These are phyloP conservation scores for Debaryomyces sp. DNA, from an alignment of 1,139 yeast species.

Conservation along the genomic window DNA sequence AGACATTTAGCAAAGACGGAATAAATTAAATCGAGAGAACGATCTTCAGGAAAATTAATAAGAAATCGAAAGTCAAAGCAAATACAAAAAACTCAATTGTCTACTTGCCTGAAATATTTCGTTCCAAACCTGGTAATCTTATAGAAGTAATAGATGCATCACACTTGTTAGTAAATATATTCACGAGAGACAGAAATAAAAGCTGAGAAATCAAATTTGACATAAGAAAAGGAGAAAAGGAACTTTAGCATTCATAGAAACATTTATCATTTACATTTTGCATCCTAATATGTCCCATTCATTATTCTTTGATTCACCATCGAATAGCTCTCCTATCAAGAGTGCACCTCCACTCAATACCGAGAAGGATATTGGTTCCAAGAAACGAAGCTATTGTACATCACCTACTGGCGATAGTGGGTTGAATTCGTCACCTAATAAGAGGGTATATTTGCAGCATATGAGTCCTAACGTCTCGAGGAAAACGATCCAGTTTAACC, in stretches of 20 bases:
- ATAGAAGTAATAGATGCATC: conserved; percentile 1
- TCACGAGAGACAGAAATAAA: neutral
- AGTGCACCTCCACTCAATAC: neutral
- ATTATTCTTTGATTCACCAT: conserved; percentile 12
- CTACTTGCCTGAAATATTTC: neutral
- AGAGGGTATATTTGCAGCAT: conserved; percentile 36
- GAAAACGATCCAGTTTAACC: conserved; percentile 29
- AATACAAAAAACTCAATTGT: neutral
- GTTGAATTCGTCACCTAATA: conserved; percentile 27
- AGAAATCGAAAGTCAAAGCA: neutral
- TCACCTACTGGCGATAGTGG: conserved; percentile 8
- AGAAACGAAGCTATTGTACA: conserved; percentile 9
- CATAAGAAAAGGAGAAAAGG: neutral
- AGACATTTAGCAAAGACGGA: conserved; percentile 1
- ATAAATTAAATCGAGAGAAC: neutral
- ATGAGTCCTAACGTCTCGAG: conserved; percentile 48
- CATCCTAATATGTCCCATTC: conserved; percentile 10
- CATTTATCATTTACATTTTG: neutral
- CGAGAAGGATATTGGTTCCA: conserved; percentile 6
- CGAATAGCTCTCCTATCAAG: conserved; percentile 8
- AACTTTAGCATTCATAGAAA: neutral
- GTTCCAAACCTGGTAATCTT: neutral
- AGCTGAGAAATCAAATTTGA: neutral
- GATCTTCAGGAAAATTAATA: neutral
- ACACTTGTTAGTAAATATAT: neutral